Conservation (phyloP, 1,284 basidiomycete genomes). For the Filobasidium uniguttulatum region DNA sequence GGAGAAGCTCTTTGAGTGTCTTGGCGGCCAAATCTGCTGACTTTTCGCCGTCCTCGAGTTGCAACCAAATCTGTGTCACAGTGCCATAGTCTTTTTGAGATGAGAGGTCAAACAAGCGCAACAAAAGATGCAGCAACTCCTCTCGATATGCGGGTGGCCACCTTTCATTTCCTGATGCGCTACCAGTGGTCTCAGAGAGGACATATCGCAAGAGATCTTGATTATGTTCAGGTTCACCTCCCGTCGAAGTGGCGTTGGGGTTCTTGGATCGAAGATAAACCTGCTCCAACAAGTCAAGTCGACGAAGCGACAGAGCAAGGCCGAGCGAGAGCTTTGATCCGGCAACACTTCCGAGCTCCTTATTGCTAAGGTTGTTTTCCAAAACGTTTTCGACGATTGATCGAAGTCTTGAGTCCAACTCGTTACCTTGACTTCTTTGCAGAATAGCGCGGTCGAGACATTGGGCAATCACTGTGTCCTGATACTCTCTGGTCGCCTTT, state of each 20-base stretch:
- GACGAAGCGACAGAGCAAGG: slow-evolving; percentile 75
- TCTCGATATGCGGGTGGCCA: slow-evolving; percentile 36
- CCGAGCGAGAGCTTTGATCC: slow-evolving; percentile 48
- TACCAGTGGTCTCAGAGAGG: slow-evolving; percentile 72
- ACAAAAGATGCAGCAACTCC: slow-evolving; percentile 48
- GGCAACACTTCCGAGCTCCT: background rate
- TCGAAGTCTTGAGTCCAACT: slow-evolving; percentile 60
- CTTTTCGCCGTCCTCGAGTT: slow-evolving; percentile 55
- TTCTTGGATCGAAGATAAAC: slow-evolving; percentile 44
- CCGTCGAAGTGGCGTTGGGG: slow-evolving; percentile 2
- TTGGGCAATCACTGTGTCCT: slow-evolving; percentile 85
- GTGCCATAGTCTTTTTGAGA: slow-evolving; percentile 51
- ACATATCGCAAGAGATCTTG: slow-evolving; percentile 70
- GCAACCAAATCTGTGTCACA: slow-evolving; percentile 76
- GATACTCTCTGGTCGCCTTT: slow-evolving; percentile 61
- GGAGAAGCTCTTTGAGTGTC: slow-evolving; percentile 26
- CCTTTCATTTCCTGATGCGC: slow-evolving; percentile 31
- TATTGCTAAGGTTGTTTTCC: slow-evolving; percentile 62
- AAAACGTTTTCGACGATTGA: slow-evolving; percentile 79
- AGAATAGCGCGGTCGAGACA: slow-evolving; percentile 82
- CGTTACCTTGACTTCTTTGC: slow-evolving; percentile 38
- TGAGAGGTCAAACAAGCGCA: slow-evolving; percentile 58
- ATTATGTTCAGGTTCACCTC: slow-evolving; percentile 49
- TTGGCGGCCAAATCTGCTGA: slow-evolving; percentile 33
- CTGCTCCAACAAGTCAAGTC: slow-evolving; percentile 67